These are phyloP conservation scores for Apiotrichum laibachii DNA, from an alignment of 1,284 basidiomycete genomes.

Conservation along the genomic window DNA sequence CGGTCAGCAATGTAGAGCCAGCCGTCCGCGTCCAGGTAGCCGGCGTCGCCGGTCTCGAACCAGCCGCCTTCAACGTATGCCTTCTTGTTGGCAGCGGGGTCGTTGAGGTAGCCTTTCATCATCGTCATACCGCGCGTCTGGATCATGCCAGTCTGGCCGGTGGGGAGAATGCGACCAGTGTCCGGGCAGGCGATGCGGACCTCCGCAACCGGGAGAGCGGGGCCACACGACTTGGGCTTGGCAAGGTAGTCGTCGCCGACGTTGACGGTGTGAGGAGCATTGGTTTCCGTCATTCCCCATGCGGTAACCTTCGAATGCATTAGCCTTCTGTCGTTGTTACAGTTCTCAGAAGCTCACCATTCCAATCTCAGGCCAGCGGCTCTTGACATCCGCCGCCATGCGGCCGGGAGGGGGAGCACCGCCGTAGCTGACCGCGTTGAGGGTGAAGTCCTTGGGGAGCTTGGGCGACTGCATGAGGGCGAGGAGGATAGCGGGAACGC, in stretches of 20 bases:
- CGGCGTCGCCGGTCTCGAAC: conserved; percentile 46
- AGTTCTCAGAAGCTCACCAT: not conserved
- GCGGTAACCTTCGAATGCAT: conserved; percentile 12
- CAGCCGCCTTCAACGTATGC: conserved; percentile 36
- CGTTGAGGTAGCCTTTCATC: conserved; percentile 41
- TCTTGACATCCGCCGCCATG: conserved; percentile 32
- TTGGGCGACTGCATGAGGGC: conserved; percentile 36
- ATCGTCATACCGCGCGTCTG: conserved; percentile 40
- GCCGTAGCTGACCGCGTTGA: conserved; percentile 43
- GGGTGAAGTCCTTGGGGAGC: conserved; percentile 24
- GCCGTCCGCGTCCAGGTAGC: conserved; percentile 36
- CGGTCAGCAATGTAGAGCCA: conserved; percentile 41
- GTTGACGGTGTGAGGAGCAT: conserved; percentile 39
- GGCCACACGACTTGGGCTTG: conserved; percentile 24
- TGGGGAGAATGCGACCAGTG: conserved; percentile 22
- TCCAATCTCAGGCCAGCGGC: conserved; percentile 32
- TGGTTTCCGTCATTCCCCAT: conserved; percentile 48
- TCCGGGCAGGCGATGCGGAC: conserved; percentile 37
- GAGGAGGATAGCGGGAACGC: conserved; percentile 42
- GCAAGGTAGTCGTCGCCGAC: conserved; percentile 38
- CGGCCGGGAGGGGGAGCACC: conserved; percentile 40
- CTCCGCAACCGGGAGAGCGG: conserved; percentile 36
- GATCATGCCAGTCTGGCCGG: conserved; percentile 33
- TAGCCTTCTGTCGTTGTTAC: not conserved
- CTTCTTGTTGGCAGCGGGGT: conserved; percentile 13